phyloP scores from a whole-genome alignment of 2,329 filamentous ascomycete species.

The Cladosporium cucumerinum region DNA sequence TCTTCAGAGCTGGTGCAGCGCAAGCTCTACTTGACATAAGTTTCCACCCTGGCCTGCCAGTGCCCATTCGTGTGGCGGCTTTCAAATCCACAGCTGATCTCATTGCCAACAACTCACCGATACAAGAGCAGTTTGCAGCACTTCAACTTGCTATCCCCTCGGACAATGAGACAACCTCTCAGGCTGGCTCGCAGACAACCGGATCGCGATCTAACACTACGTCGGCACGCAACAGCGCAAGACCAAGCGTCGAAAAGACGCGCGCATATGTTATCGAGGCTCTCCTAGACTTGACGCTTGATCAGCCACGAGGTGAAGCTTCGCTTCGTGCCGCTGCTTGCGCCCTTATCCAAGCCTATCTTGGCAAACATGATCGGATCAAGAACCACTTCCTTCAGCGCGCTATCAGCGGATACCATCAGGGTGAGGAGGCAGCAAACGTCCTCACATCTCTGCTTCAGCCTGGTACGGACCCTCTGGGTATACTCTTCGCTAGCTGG shows the following conservation, averaged over 20 bases:
- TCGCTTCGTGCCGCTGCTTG: slow-evolving; percentile 81
- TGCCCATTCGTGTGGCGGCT: slow-evolving; percentile 81
- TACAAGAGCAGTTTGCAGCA: slow-evolving; percentile 89
- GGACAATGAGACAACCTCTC: slow-evolving; percentile 20
- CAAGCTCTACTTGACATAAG: slow-evolving; percentile 77
- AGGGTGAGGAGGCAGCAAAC: slow-evolving; percentile 76
- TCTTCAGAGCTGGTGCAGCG: slow-evolving; percentile 78
- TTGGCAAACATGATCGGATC: slow-evolving; percentile 75
- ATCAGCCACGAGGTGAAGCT: slow-evolving; percentile 64
- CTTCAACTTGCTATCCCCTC: slow-evolving; percentile 61
- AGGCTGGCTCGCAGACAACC: slow-evolving; percentile 26
- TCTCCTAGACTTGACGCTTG: slow-evolving; percentile 75
- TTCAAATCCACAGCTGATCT: slow-evolving; percentile 82
- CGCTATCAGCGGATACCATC: slow-evolving; percentile 84
- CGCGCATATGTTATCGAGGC: slow-evolving; percentile 86
- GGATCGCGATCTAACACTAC: slow-evolving; percentile 25
- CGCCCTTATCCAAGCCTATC: slow-evolving; percentile 90
- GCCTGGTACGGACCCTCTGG: slow-evolving; percentile 73
- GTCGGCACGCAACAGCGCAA: slow-evolving; percentile 26
- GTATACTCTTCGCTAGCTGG: slow-evolving; percentile 83
- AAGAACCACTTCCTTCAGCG: slow-evolving; percentile 79
- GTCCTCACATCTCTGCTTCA: slow-evolving; percentile 78
- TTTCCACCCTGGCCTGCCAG: slow-evolving; percentile 69
- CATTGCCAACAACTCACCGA: slow-evolving; percentile 71
- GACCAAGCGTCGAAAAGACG: slow-evolving; percentile 36